Evolutionary conservation across 805 yeast species (phyloP).

Genomic region (Cyberlindnera euphorbiiphila): DNA sequence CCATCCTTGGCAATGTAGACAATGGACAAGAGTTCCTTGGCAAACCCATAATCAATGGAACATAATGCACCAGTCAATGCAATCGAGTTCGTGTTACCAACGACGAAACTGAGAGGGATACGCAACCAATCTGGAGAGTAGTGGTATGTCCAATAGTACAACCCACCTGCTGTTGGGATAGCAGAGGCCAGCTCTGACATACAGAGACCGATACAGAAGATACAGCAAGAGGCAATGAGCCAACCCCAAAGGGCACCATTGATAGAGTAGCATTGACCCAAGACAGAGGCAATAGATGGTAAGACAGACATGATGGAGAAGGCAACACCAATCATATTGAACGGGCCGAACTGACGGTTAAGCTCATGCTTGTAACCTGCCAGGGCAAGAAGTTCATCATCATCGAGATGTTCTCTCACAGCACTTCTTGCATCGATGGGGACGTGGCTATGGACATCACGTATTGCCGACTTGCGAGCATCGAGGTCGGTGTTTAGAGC

Average conservation of each 20-base stretch:
- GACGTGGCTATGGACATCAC: conserved; percentile 21
- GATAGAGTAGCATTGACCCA: conserved; percentile 44
- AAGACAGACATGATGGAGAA: conserved; percentile 66
- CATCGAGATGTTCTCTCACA: conserved; percentile 20
- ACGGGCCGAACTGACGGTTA: conserved; percentile 51
- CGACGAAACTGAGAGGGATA: conserved; percentile 54
- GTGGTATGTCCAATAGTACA: conserved; percentile 65
- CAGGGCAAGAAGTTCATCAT: conserved; percentile 35
- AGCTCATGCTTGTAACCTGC: conserved; percentile 74
- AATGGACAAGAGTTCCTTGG: conserved; percentile 54
- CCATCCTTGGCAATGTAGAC: conserved; percentile 54
- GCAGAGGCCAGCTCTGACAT: conserved; percentile 67
- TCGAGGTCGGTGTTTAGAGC: conserved; percentile 22
- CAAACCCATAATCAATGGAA: conserved; percentile 67
- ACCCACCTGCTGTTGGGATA: conserved; percentile 73
- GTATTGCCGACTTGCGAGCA: conserved; percentile 17
- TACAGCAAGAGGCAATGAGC: conserved; percentile 54
- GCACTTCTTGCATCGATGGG: conserved; percentile 25
- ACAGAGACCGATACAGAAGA: conserved; percentile 50
- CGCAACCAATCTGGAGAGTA: conserved; percentile 54
- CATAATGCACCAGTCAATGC: conserved; percentile 66
- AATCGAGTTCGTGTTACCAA: conserved; percentile 65
- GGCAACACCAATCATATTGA: conserved; percentile 65
- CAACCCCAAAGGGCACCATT: conserved; percentile 65
- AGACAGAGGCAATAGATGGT: conserved; percentile 51